These are phyloP conservation scores for Beta lomatogona DNA, from an alignment of 179 eudicot genomes.

Conservation along the genomic window DNA sequence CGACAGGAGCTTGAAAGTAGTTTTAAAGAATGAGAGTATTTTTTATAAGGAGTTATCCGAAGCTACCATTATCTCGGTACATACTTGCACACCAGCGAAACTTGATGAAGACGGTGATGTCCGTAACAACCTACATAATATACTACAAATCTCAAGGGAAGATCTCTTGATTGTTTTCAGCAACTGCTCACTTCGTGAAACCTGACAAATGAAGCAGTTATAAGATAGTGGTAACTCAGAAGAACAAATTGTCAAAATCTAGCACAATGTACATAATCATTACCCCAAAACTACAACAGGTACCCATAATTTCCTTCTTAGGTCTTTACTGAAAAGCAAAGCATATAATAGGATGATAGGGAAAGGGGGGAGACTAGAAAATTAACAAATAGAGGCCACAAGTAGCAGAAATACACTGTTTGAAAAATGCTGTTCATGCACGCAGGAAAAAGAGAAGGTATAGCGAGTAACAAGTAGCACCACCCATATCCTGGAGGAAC, in stretches of 20 bases:
- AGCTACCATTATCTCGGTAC: conserved; percentile 48
- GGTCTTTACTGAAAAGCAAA: background rate
- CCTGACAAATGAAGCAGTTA: conserved; percentile 43
- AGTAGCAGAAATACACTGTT: background rate
- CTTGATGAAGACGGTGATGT: conserved; percentile 48
- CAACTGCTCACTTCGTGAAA: conserved; percentile 63
- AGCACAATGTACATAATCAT: background rate
- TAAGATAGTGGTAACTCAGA: background rate
- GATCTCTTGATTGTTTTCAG: conserved; percentile 59
- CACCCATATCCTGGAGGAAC: background rate
- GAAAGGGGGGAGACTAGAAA: background rate
- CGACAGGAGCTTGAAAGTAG: background rate
- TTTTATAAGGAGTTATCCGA: conserved; percentile 14
- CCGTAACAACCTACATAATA: conserved; percentile 55
- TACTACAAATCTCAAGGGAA: conserved; percentile 55
- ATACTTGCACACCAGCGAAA: conserved; percentile 66
- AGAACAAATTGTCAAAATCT: conserved; percentile 5
- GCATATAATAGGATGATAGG: no score
- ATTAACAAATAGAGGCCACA: background rate
- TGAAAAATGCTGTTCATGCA: background rate
- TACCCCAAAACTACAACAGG: background rate
- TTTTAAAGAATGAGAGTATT: background rate
- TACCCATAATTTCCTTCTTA: background rate
- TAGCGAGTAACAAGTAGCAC: background rate
- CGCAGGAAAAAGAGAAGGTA: background rate